phyloP scores from a whole-genome alignment of 306 rosid genomes.

The Corylus heterophylla region DNA sequence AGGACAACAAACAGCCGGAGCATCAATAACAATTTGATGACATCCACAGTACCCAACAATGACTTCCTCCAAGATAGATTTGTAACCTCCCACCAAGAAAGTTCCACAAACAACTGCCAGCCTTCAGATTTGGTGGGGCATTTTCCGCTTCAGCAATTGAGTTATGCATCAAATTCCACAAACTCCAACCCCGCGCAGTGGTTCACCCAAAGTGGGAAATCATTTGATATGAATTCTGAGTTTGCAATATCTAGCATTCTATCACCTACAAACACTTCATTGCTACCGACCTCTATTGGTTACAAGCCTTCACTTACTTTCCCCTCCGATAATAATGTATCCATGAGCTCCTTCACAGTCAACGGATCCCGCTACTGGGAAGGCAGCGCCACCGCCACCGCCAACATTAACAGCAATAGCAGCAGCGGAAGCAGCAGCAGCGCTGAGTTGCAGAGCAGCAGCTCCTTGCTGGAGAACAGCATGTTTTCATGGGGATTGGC shows the following conservation, averaged over 20 bases:
- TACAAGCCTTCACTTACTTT: constrained; percentile 43
- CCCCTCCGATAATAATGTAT: constrained; percentile 37
- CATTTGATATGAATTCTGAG: constrained; percentile 44
- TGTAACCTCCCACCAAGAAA: constrained; percentile 29
- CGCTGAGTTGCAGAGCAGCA: constrained; percentile 31
- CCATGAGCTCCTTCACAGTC: constrained; percentile 33
- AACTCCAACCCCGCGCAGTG: constrained; percentile 43
- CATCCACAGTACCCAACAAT: constrained; percentile 25
- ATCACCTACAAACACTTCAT: constrained; percentile 40
- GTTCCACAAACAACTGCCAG: constrained; percentile 34
- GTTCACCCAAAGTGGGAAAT: constrained; percentile 39
- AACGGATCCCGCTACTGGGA: constrained; percentile 51
- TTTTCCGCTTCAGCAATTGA: constrained; percentile 45
- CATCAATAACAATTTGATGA: constrained; percentile 20
- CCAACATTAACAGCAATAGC: constrained; percentile 25
- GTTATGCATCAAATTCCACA: constrained; percentile 30
- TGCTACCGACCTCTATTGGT: constrained; percentile 32
- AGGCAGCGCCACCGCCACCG: constrained; percentile 30
- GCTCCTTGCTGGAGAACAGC: constrained; percentile 27
- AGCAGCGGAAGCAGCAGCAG: constrained; percentile 34
- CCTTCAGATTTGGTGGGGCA: constrained; percentile 45
- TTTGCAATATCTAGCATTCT: constrained; percentile 36
- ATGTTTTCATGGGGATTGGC: constrained; percentile 43
- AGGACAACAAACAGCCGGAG: constrained; percentile 19
- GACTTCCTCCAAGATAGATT: constrained; percentile 43